Evolutionary conservation across 2,329 filamentous ascomycete genomes (phyloP).

Genomic region (Anthostomella pinea): DNA sequence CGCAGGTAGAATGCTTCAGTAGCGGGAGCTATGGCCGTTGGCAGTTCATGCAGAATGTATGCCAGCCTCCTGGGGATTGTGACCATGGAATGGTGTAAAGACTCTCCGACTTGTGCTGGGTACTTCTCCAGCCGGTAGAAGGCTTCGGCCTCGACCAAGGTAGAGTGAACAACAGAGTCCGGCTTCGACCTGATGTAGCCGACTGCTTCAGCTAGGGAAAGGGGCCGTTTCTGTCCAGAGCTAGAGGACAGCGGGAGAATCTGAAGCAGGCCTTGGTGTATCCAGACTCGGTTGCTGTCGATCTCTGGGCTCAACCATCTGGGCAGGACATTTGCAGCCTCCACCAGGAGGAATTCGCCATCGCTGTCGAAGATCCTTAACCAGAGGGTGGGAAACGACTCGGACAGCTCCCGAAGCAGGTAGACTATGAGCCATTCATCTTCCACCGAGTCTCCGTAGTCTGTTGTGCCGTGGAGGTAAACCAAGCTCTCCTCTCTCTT

Average conservation of each 20-base stretch:
- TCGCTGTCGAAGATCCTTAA: constrained; percentile 81
- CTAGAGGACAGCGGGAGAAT: constrained; percentile 62
- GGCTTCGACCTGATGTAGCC: constrained; percentile 55
- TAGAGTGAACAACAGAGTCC: constrained; percentile 64
- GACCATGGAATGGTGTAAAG: constrained; percentile 71
- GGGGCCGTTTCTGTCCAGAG: constrained; percentile 33
- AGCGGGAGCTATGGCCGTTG: constrained; percentile 75
- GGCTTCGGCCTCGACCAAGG: constrained; percentile 78
- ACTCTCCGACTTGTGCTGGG: constrained; percentile 69
- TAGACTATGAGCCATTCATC: constrained; percentile 98
- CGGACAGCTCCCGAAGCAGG: constrained; percentile 77
- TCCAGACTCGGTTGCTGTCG: constrained; percentile 85
- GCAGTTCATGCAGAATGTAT: constrained; percentile 71
- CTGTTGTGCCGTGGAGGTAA: constrained; percentile 74
- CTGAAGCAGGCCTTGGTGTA: constrained; percentile 71
- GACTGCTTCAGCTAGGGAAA: constrained; percentile 66
- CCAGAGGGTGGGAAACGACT: constrained; percentile 71
- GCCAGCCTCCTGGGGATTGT: constrained; percentile 80
- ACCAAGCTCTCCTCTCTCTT: constrained; percentile 54
- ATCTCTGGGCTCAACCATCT: constrained; percentile 90
- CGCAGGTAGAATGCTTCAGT: constrained; percentile 91
- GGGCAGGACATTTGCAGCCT: constrained; percentile 84
- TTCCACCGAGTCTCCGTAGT: constrained; percentile 91
- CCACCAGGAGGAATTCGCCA: constrained; percentile 92
- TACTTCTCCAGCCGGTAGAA: constrained; percentile 88